A percentile compares a stretch with the other conserved stretches of the same genome.
phyloP scores from a whole-genome alignment of 257 asterid genomes.

The Fraxinus quadrangulata region DNA sequence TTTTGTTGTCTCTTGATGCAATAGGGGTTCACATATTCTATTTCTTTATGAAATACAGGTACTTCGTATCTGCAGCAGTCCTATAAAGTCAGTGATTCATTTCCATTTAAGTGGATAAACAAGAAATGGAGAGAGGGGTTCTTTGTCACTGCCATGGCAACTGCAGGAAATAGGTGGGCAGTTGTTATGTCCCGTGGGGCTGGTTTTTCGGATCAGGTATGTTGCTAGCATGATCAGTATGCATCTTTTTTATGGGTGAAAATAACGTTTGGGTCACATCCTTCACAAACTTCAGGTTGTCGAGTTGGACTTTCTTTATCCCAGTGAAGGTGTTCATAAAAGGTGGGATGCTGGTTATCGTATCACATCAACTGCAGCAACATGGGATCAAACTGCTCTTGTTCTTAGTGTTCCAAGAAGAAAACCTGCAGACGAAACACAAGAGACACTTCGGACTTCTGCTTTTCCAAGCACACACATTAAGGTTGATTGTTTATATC shows the following conservation, averaged over 20 bases:
- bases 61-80: slow-evolving; percentile 63
- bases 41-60: slow-evolving; percentile 39
- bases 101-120: slow-evolving; percentile 75
- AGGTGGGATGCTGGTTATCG: slow-evolving; percentile 75
- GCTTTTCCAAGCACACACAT: slow-evolving; percentile 58
- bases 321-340: slow-evolving; percentile 75
- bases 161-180: slow-evolving; percentile 70
- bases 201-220: slow-evolving; percentile 65
- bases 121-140: slow-evolving; percentile 80
- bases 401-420: slow-evolving; percentile 65
- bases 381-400: slow-evolving; percentile 66
- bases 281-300: slow-evolving; percentile 46
- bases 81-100: slow-evolving; percentile 68
- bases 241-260: not conserved
- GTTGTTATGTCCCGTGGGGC: slow-evolving; percentile 79
- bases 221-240: not conserved
- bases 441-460: slow-evolving; percentile 67
- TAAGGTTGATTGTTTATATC: slow-evolving; percentile 37
- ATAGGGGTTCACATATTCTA: not conserved
- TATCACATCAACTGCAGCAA: slow-evolving; percentile 69
- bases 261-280: not conserved
- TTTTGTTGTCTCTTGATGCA: not conserved
- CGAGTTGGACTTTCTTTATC: slow-evolving; percentile 74
- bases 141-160: slow-evolving; percentile 72
- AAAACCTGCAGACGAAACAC: slow-evolving; percentile 51